These are phyloP conservation scores for Neurospora sp. DNA, from an alignment of 495 filamentous ascomycete genomes.

Conservation along the genomic window DNA sequence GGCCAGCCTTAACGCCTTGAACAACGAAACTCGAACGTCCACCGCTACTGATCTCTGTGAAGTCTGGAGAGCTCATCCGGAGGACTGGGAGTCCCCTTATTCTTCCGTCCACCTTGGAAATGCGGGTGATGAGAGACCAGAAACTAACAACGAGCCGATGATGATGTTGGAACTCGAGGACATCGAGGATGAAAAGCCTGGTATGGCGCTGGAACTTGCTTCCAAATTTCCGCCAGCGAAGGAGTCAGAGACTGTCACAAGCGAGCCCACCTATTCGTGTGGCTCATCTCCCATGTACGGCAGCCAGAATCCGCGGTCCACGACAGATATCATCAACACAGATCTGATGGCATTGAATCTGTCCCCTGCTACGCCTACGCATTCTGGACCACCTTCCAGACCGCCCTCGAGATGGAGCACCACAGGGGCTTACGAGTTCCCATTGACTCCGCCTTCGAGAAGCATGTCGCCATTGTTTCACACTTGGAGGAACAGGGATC, in stretches of 20 bases:
- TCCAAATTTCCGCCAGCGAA: neutral
- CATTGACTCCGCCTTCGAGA: neutral
- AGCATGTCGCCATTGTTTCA: neutral
- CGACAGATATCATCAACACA: neutral
- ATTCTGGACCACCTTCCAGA: neutral
- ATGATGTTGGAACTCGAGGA: neutral
- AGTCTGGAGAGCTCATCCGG: slow-evolving; percentile 19
- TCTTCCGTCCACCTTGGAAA: slow-evolving; percentile 5
- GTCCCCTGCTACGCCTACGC: neutral
- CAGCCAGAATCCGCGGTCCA: neutral
- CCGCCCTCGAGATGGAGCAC: neutral
- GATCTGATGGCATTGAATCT: neutral
- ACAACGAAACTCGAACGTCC: slow-evolving; percentile 1
- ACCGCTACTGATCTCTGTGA: slow-evolving; percentile 16
- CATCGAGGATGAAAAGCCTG: neutral
- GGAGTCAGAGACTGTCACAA: neutral
- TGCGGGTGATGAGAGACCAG: neutral
- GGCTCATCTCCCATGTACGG: neutral
- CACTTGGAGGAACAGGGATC: neutral
- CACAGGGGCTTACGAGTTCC: neutral
- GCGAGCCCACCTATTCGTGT: neutral
- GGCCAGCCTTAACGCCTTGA: neutral
- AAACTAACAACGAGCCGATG: neutral
- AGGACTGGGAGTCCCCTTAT: slow-evolving; percentile 24
- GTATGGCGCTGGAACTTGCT: neutral